Evolutionary conservation across 352 stramenopile species (phyloP), one percentile per base, ranked within the genome.

Genomic region (Pythium graminicola): DNA sequence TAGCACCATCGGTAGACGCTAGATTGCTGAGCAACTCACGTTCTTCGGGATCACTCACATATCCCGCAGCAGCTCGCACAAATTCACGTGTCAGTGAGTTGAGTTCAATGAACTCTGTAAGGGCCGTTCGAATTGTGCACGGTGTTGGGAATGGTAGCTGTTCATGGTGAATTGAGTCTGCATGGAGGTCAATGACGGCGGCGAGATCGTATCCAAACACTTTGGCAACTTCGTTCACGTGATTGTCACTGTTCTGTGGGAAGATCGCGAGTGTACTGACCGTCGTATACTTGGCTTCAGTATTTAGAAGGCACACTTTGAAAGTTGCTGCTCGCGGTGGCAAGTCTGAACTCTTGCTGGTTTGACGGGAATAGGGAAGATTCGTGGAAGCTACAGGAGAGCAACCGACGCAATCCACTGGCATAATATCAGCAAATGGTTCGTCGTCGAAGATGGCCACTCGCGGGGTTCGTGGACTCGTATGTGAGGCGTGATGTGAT

Each of bases 31-130:
- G 50, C 23, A 54, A 32, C 10, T 85, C 67, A 9, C 65, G 59
- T 44, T 93, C 72, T 10, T 56, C 54, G 1, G 56, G 43, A n/a
- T 69, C 62, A 3, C 39, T 47, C 6, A 75, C 69, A 36, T 84
- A 91, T 3, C 62, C 60, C 10, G 75, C 67, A 3, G 72, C 65
- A 8, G 75, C 52, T 20, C 87, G 67, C 2, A 86, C 31, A 41
- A 72, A 70, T 32, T 85, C 69, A 11, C 70, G 62, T 11, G 90
- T 86, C 11, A 86, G 52, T 0, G 74, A 76, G 36, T 76, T 81
- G 11, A 98, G 52, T 57, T 98, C 93, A 40, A 93, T 74, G 63
- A 96, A 98, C 20, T 82, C 67, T 9, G 76, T 81, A 2, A 98
- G 76, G 45, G 85, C 88, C 4, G 89, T 83, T 11, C 86, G 75